Evolutionary conservation across 202 grass and related monocot genomes (phyloP).

Genomic region (Schoenoplectus tabernaemontani): DNA sequence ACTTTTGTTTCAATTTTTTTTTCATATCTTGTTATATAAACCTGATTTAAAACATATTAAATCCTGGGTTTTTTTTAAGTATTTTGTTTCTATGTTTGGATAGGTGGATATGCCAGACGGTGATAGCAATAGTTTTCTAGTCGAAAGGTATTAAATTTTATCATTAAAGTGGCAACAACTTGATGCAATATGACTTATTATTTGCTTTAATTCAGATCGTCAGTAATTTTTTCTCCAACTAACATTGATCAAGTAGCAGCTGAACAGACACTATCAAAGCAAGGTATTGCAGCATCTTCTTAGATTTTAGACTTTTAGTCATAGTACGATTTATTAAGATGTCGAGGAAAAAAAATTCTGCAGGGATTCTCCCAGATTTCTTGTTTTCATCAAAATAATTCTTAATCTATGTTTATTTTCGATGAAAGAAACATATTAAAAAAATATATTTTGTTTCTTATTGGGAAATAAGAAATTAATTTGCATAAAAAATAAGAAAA

Average conservation of each 20-base stretch:
- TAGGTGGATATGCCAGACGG: not conserved
- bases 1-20: not conserved
- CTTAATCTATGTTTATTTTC: not conserved
- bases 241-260: slow-evolving; percentile 21
- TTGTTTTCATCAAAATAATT: not conserved
- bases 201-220: slow-evolving; percentile 7
- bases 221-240: slow-evolving; percentile 17
- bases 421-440: not conserved
- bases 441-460: too few relatives aligned
- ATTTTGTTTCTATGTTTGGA: not conserved
- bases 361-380: not conserved
- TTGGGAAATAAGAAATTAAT: not conserved
- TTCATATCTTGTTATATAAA: not conserved
- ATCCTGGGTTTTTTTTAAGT: not conserved
- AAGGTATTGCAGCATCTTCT: slow-evolving; percentile 11
- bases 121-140: slow-evolving; percentile 6
- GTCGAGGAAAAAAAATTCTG: not conserved
- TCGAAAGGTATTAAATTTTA: not conserved
- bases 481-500: not conserved
- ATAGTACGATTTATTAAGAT: not conserved
- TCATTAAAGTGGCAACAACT: not conserved
- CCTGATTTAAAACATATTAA: not conserved
- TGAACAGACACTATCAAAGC: slow-evolving; percentile 19
- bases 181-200: slow-evolving; percentile 9
- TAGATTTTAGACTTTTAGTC: not conserved